Conservation (phyloP, 164 flowering plant genomes). For the Malania oleifera region DNA sequence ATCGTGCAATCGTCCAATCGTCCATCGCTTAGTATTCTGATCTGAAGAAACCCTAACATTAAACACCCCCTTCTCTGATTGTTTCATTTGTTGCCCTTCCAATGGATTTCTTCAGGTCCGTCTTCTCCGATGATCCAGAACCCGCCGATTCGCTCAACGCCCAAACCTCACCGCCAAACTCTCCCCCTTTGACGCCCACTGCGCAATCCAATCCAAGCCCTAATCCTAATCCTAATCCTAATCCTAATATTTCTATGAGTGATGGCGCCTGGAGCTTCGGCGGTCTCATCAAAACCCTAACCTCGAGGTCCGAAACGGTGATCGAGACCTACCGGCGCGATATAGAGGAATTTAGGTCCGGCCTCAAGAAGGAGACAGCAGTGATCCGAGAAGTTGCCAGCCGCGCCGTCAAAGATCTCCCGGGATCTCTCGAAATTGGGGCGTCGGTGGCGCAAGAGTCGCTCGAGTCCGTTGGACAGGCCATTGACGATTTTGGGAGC, state of each 20-base stretch:
- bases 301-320: conserved; percentile 64
- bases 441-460: conserved; percentile 75
- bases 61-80: not conserved
- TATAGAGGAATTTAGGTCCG: conserved; percentile 69
- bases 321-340: conserved; percentile 66
- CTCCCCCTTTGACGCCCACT: not conserved
- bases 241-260: not conserved
- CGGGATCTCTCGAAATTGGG: conserved; percentile 58
- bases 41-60: too few species aligned
- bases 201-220: conserved; percentile 11
- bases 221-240: conserved; percentile 1
- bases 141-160: conserved; percentile 11
- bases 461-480: conserved; percentile 76
- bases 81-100: not conserved
- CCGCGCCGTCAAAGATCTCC: conserved; percentile 64
- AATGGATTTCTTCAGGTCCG: conserved; percentile 83
- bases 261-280: conserved; percentile 49
- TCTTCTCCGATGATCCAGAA: conserved; percentile 49
- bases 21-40: too few species aligned
- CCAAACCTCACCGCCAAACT: conserved; percentile 15
- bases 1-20: too few species aligned
- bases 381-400: conserved; percentile 51
- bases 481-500: conserved; percentile 59
- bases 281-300: conserved; percentile 49
- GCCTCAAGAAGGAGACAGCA: conserved; percentile 60